phyloP scores from a whole-genome alignment of 2,329 filamentous ascomycete genomes.

The Xylariales sp. region DNA sequence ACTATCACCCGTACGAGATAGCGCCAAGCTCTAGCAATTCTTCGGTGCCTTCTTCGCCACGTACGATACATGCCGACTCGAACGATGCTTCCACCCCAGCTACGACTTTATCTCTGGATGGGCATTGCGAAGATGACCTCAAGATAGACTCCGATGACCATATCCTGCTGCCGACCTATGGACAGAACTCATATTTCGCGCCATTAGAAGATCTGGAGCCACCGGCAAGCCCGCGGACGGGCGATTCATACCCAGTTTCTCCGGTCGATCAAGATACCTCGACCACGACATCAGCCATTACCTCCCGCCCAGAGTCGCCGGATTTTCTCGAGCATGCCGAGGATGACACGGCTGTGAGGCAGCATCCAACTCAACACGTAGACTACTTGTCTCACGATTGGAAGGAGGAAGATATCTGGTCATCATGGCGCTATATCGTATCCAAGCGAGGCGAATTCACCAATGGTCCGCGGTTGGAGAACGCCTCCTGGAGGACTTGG shows the following conservation, averaged over 20 bases:
- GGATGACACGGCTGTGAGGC: conserved; percentile 73
- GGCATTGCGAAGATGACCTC: conserved; percentile 46
- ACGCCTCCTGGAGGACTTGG: conserved; percentile 97
- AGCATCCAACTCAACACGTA: conserved; percentile 80
- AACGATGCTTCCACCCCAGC: conserved; percentile 57
- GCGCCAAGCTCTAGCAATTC: conserved; percentile 44
- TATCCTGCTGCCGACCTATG: conserved; percentile 41
- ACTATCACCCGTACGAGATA: conserved; percentile 32
- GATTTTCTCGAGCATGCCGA: conserved; percentile 58
- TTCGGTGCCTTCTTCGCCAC: conserved; percentile 53
- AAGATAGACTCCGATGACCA: conserved; percentile 43
- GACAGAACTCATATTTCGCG: conserved; percentile 43
- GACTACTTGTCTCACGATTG: conserved; percentile 92
- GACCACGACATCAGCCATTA: conserved; percentile 41
- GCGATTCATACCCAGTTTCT: conserved; percentile 47
- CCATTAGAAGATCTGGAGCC: conserved; percentile 45
- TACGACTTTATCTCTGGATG: conserved; percentile 58
- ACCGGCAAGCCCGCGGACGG: conserved; percentile 44
- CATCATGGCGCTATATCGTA: conserved; percentile 91
- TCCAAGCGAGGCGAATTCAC: conserved; percentile 73
- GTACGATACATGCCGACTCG: conserved; percentile 45
- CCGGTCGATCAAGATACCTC: conserved; percentile 49
- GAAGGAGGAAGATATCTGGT: conserved; percentile 95
- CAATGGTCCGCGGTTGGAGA: conserved; percentile 80
- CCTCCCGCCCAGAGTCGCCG: conserved; percentile 56